These are phyloP conservation scores for Acer saccharum DNA, from an alignment of 345 rosid species.

Conservation along the genomic window DNA sequence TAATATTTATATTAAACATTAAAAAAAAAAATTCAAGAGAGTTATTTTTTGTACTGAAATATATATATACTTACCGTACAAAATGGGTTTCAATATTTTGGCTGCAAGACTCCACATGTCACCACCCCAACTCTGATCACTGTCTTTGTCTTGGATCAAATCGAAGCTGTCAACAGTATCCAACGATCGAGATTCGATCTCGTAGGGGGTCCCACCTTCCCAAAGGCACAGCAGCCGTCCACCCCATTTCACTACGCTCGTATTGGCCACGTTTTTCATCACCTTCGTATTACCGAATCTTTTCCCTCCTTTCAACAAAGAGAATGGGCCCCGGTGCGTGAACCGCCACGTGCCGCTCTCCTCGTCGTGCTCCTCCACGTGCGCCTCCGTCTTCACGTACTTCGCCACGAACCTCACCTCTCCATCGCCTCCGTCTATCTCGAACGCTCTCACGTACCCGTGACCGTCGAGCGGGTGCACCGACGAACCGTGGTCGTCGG, in stretches of 20 bases:
- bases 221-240: conserved; percentile 73
- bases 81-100: conserved; percentile 63
- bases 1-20: too few species aligned
- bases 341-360: conserved; percentile 79
- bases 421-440: conserved; percentile 39
- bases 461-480: conserved; percentile 95
- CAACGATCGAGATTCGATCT: conserved; percentile 69
- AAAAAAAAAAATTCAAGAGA: too few species aligned
- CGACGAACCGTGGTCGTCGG: conserved; percentile 87
- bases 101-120: conserved; percentile 64
- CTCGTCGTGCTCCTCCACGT: conserved; percentile 71
- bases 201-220: conserved; percentile 95
- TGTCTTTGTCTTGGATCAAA: conserved; percentile 29
- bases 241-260: conserved; percentile 85
- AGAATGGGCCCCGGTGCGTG: conserved; percentile 84
- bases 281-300: conserved; percentile 82
- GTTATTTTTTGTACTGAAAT: too few species aligned
- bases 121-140: background rate
- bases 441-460: conserved; percentile 81
- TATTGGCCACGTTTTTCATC: conserved; percentile 94
- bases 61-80: conserved; percentile 46
- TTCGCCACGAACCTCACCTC: conserved; percentile 68
- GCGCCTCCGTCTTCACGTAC: conserved; percentile 88
- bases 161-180: conserved; percentile 66
- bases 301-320: conserved; percentile 70